These are phyloP conservation scores for Tricladium varicosporioides DNA, from an alignment of 2,329 filamentous ascomycete genomes.

Conservation along the genomic window DNA sequence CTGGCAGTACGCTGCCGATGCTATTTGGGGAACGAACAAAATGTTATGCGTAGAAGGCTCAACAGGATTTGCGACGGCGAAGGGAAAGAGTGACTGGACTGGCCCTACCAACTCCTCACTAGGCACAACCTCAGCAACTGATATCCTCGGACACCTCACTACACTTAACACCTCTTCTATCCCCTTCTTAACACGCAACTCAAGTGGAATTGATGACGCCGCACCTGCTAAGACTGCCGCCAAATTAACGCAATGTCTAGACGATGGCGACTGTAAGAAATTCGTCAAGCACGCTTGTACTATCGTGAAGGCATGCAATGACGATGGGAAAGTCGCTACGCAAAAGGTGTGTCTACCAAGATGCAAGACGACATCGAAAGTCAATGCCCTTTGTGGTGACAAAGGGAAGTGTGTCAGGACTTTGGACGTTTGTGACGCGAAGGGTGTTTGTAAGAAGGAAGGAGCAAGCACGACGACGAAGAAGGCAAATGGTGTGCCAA, in stretches of 20 bases:
- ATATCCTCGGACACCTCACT: background rate
- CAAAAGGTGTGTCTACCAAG: too few relatives aligned
- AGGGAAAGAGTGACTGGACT: conserved; percentile 7
- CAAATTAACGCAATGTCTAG: background rate
- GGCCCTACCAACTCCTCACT: background rate
- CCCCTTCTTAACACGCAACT: background rate
- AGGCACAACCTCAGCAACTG: background rate
- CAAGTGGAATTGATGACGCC: background rate
- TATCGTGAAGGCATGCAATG: too few relatives aligned
- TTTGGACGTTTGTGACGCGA: too few relatives aligned
- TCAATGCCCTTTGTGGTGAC: too few relatives aligned
- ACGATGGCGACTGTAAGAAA: background rate
- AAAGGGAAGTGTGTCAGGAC: too few relatives aligned
- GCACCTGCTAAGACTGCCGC: background rate
- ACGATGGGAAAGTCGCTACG: too few relatives aligned
- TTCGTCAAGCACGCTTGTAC: background rate
- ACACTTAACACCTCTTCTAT: background rate
- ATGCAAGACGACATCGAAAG: too few relatives aligned
- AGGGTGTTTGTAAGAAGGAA: too few relatives aligned
- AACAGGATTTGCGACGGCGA: background rate
- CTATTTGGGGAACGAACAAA: conserved; percentile 35
- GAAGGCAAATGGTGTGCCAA: too few relatives aligned
- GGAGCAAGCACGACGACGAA: too few relatives aligned
- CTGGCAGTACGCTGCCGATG: conserved; percentile 46
- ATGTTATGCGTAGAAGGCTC: conserved; percentile 29